phyloP scores from a whole-genome alignment of 768 basidiomycete genomes.

The Phanerodontia chrysosporium region DNA sequence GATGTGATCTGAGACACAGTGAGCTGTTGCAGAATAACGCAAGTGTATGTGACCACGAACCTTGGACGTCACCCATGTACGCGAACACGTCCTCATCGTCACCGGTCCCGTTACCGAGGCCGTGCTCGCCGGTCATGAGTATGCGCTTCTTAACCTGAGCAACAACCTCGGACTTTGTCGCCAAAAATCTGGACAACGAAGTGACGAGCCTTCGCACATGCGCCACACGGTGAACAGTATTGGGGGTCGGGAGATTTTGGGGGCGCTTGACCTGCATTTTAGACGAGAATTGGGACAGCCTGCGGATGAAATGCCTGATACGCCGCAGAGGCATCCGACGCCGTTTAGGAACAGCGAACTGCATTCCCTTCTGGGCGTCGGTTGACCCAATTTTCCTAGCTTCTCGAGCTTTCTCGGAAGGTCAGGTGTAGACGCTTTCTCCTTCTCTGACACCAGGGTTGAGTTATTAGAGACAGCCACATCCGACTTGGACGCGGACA shows the following conservation, averaged over 20 bases:
- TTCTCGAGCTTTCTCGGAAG: background rate
- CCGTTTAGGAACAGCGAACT: conserved; percentile 9
- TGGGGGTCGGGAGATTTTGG: conserved; percentile 19
- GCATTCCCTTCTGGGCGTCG: background rate
- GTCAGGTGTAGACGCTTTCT: background rate
- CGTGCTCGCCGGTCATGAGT: conserved; percentile 33
- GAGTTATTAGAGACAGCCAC: background rate
- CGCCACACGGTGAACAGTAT: conserved; percentile 72
- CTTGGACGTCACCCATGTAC: conserved; percentile 90
- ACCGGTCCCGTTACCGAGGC: conserved; percentile 32
- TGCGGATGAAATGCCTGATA: background rate
- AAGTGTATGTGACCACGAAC: conserved; percentile 35
- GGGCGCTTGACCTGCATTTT: conserved; percentile 16
- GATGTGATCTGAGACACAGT: conserved; percentile 67
- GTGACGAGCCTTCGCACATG: conserved; percentile 75
- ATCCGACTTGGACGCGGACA: background rate
- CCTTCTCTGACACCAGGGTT: background rate
- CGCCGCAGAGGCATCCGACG: conserved; percentile 3
- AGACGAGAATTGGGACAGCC: background rate
- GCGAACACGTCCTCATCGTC: conserved; percentile 72
- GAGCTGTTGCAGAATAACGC: background rate
- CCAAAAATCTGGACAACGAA: conserved; percentile 68
- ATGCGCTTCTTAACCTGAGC: conserved; percentile 76
- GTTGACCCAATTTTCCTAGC: background rate
- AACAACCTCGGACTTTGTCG: conserved; percentile 79